Conservation (phyloP, 805 yeast species). For the Yamadazyma tumulicola region DNA sequence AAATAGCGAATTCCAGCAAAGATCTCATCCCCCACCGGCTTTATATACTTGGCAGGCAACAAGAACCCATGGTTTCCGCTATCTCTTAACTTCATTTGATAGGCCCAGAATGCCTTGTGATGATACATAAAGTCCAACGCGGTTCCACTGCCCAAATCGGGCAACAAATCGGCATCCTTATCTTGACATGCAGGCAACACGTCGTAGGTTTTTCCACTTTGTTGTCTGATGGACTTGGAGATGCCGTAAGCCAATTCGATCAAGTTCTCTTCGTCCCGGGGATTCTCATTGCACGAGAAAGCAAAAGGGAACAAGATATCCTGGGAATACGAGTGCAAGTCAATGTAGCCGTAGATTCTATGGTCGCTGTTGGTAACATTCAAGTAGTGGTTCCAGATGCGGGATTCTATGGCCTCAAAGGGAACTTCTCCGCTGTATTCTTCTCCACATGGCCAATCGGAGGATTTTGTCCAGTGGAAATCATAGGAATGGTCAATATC, state of each 20-base stretch:
- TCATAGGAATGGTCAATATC: slow-evolving; percentile 85
- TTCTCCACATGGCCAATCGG: slow-evolving; percentile 75
- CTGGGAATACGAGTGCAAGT: slow-evolving; percentile 82
- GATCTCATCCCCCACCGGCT: slow-evolving; percentile 75
- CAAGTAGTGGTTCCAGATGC: slow-evolving; percentile 38
- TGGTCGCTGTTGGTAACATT: slow-evolving; percentile 48
- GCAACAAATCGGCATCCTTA: slow-evolving; percentile 67
- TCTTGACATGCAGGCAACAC: slow-evolving; percentile 80
- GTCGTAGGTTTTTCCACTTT: slow-evolving; percentile 60
- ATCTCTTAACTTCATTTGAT: slow-evolving; percentile 77
- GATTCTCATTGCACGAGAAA: slow-evolving; percentile 66
- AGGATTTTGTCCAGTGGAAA: slow-evolving; percentile 62
- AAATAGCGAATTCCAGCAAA: slow-evolving; percentile 67
- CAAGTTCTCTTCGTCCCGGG: slow-evolving; percentile 78
- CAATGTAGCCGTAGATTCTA: slow-evolving; percentile 71
- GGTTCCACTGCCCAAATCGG: slow-evolving; percentile 76
- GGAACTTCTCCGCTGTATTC: slow-evolving; percentile 76
- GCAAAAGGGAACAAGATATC: slow-evolving; percentile 83
- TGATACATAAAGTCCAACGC: slow-evolving; percentile 83
- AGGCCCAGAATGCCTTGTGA: slow-evolving; percentile 78
- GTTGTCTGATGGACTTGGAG: slow-evolving; percentile 64
- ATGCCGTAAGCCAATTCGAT: slow-evolving; percentile 79
- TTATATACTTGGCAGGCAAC: slow-evolving; percentile 64
- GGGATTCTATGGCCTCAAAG: slow-evolving; percentile 48
- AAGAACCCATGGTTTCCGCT: slow-evolving; percentile 81